Evolutionary conservation across 2,329 filamentous ascomycete species (phyloP).

Genomic region (Fusarium sp.): DNA sequence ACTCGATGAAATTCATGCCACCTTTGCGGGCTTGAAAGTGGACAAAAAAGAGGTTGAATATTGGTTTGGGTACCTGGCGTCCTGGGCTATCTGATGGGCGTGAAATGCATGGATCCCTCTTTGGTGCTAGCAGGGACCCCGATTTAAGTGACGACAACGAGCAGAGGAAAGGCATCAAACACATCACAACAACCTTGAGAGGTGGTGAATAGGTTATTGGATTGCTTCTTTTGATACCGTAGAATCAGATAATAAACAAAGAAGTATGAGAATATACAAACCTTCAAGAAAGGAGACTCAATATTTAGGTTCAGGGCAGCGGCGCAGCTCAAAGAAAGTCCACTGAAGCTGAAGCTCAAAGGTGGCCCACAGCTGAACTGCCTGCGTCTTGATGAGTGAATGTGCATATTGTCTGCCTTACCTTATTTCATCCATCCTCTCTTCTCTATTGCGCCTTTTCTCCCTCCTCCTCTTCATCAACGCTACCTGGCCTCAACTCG

Average conservation of each 20-base stretch:
- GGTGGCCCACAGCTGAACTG: constrained; percentile 18
- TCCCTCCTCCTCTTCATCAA: neutral
- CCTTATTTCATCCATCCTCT: constrained; percentile 6
- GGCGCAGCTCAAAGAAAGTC: constrained; percentile 7
- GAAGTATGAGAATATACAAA: neutral
- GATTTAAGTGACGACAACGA: constrained; percentile 37
- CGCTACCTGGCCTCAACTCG: neutral
- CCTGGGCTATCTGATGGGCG: constrained; percentile 27
- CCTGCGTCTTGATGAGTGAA: constrained; percentile 7
- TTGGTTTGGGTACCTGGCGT: constrained; percentile 1
- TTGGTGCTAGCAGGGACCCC: constrained; percentile 35
- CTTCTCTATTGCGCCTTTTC: neutral
- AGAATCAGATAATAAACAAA: neutral
- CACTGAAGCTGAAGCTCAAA: constrained; percentile 20
- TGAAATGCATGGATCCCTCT: constrained; percentile 32
- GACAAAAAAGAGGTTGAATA: neutral
- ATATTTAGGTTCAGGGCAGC: constrained; percentile 8
- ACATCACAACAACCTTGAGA: constrained; percentile 13
- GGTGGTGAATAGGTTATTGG: neutral
- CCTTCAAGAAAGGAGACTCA: neutral
- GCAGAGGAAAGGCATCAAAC: constrained; percentile 33
- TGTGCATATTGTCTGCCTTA: constrained; percentile 5
- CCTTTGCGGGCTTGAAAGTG: neutral
- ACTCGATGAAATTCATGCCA: neutral
- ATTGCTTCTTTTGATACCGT: neutral